Base-by-base conservation (phyloP, 805 yeast species). In the Candida palmyrensis region DNA sequence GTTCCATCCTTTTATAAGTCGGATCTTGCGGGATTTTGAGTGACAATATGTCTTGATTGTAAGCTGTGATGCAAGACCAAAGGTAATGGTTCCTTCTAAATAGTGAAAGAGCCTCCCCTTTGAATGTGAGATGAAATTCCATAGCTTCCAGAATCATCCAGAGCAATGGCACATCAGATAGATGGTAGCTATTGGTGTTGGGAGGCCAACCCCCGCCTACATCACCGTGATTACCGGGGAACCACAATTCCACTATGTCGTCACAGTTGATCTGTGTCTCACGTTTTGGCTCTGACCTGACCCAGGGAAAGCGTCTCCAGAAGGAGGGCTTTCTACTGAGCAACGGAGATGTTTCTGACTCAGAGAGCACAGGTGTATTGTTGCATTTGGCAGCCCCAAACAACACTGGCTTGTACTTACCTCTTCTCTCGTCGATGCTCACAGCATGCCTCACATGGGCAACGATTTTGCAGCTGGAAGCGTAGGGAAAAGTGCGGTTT, bases 201-300 rank as follows among this genome's bases (percentile, higher is more conserved):
- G 61, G 51, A 1, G 61, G 50, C 80, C 82, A 79, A 0, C 82
- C 82, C 3, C 86, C 86, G 2, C 87, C 87, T 44, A 75, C 57
- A 51, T 80, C 86, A 7, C 80, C 64, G 51, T 80, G 87, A 46
- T 75, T 75, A 2, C 86, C 88, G 1, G 82, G 74, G 44, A 80
- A 80, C 80, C 81, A 80, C 26, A 73, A 47, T 44, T 80, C 86
- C 11, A 68, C 48, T 21, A 71, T 44, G 41, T 48, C 55, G 34
- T 57, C 45, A 37, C 59, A 49, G 30, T 11, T 31, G 34, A 25
- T 32, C 18, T 26, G 23, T 13, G 26, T n/a, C 13, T 21, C 26
- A 16, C 34, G 14, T 9, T 29, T 27, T 5, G n/a, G n/a, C n/a
- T n/a, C n/a, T n/a, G n/a, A n/a, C n/a, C n/a, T n/a, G 20, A 29